Evolutionary conservation across 2,329 filamentous ascomycete species (phyloP).

Genomic region (Exserohilum rostratum): DNA sequence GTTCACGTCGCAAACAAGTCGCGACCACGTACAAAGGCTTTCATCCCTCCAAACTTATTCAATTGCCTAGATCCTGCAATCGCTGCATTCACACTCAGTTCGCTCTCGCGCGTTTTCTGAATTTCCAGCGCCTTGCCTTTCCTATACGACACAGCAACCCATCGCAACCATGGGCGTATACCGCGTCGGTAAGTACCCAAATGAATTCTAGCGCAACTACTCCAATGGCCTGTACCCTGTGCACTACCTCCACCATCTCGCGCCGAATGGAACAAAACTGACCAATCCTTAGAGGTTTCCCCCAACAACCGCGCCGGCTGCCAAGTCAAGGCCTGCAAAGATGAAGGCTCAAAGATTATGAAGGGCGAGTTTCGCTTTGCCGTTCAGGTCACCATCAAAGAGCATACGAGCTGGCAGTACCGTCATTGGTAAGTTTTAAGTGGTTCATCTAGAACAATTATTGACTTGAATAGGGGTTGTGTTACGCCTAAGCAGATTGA

Average conservation of each 20-base stretch:
- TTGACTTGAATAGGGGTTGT: conserved; percentile 72
- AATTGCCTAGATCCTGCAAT: not conserved
- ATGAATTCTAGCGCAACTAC: not conserved
- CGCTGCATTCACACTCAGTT: conserved; percentile 4
- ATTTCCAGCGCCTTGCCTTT: not conserved
- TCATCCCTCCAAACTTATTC: not conserved
- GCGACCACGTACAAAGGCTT: conserved; percentile 7
- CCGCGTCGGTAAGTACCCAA: conserved; percentile 30
- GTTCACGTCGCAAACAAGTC: conserved; percentile 15
- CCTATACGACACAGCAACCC: conserved; percentile 1
- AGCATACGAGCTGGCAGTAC: conserved; percentile 73
- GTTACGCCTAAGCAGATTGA: conserved; percentile 76
- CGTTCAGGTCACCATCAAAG: conserved; percentile 68
- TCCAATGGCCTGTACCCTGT: not conserved
- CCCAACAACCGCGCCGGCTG: conserved; percentile 74
- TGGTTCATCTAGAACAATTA: not conserved
- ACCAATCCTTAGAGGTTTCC: conserved; percentile 24
- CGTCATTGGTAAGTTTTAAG: conserved; percentile 76
- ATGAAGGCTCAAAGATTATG: conserved; percentile 69
- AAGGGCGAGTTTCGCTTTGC: conserved; percentile 78
- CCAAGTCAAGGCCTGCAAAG: conserved; percentile 74
- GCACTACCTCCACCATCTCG: not conserved
- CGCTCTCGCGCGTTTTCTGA: not conserved
- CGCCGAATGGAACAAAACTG: not conserved
- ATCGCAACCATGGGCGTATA: conserved; percentile 33